Evolutionary conservation across 495 filamentous ascomycete genomes (phyloP), one percentile per base, ranked within the genome.

Genomic region (Staphylotrichum longicolle): DNA sequence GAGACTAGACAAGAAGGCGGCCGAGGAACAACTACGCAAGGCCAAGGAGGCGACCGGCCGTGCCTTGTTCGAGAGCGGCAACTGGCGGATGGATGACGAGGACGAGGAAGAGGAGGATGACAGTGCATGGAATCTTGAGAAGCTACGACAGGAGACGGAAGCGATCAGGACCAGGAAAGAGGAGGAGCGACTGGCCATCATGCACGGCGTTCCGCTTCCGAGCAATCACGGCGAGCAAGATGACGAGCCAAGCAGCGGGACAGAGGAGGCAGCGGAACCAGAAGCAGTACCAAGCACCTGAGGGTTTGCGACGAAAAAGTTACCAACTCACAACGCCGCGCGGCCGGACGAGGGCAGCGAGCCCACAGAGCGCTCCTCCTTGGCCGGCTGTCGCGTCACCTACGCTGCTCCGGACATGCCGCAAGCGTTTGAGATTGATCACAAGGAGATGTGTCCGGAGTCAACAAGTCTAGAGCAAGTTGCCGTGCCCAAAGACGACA

Each of bases 21-120:
- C 88, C 39, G 94, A 98, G 68, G 87, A 91, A 60, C 85, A 96
- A 73, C 92, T 93, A 39, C 82, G 85, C 66, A 81, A 87, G 72
- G 90, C 91, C 63, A 98, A 96, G 80, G 94, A 99, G 66, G 91
- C 90, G 15, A 99, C 95, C 34, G 94, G 94, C 65, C 83, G 93
- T 75, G 88, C 91, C 33, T 78, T 99, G 75, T 99, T 99, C 74
- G 94, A 99, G 76, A 90, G 89, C 73, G 94, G 94, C 66, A 91
- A 93, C 73, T 98, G 95, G 95, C 79, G 85, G 60, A 82, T 76
- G 53, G 86, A 84, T 51, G 87, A 86, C 27, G 86, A 86, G 10
- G 83, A 84, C 40, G 83, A 84, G n/a, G 84, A 78, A 9, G 81
- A 80, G 33, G 82, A 80, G 6, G 84, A 84, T 53, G 85, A 86